Percentiles rank a stretch among this genome's conserved stretches.
phyloP scores from a whole-genome alignment of 352 stramenopile species.

The Pythium rishiriense region DNA sequence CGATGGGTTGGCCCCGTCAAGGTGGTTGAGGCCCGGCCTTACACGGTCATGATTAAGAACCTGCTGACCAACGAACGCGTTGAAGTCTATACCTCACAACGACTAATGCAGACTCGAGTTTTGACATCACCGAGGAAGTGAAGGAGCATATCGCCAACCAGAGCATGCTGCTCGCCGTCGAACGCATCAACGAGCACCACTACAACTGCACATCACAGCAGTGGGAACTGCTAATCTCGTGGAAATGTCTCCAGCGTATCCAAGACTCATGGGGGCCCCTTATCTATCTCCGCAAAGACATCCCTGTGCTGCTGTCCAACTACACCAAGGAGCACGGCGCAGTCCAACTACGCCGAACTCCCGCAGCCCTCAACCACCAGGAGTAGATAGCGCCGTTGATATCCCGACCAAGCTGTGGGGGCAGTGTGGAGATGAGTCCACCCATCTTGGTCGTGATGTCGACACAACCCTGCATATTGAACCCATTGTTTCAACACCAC shows the following conservation, averaged over 20 bases:
- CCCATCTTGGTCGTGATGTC: too few relatives aligned
- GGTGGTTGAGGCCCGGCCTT: slow-evolving; percentile 21
- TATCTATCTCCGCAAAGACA: not conserved
- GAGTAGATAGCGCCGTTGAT: too few relatives aligned
- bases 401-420: too few relatives aligned
- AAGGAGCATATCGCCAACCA: slow-evolving; percentile 27
- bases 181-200: slow-evolving; percentile 3
- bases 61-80: slow-evolving; percentile 21
- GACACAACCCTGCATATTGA: too few relatives aligned
- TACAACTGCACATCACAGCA: not conserved
- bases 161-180: slow-evolving; percentile 19
- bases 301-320: slow-evolving; percentile 3
- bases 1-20: slow-evolving; percentile 36
- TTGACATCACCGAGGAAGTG: slow-evolving; percentile 33
- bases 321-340: too few relatives aligned
- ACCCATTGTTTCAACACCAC: too few relatives aligned
- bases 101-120: slow-evolving; percentile 31
- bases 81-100: slow-evolving; percentile 28
- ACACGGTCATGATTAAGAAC: slow-evolving; percentile 30
- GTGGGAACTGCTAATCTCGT: slow-evolving; percentile 7
- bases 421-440: too few relatives aligned
- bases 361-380: too few relatives aligned
- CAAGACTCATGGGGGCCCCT: slow-evolving; percentile 10
- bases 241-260: not conserved
- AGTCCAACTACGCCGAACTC: too few relatives aligned